Base-by-base conservation (phyloP, 257 asterid species). In the Fraxinus americana region DNA sequence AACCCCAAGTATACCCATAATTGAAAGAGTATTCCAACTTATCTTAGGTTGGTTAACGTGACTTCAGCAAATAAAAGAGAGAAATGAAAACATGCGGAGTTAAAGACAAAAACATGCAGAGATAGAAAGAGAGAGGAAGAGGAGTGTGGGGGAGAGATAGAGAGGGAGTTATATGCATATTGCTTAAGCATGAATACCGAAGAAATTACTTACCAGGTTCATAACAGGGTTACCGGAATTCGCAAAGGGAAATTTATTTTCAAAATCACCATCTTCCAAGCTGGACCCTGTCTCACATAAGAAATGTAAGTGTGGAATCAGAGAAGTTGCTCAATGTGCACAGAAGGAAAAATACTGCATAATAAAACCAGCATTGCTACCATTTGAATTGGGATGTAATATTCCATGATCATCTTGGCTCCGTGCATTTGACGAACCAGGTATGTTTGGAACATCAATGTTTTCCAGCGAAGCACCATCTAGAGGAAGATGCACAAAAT, bases 151-250 rank as follows among this genome's bases (percentile, higher is more conserved):
- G 41, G 38, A 41, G 36, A 75, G 36, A 78, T 10, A 52, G 71
- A 14, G 27, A 23, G 72, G 16, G 45, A 82, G 77, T 50, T 52
- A 57, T 30, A 48, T 38, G 9, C 8, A 32, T 71, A 70, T 72
- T 34, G 70, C 34, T 70, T 12, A 75, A 48, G 77, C 50, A 65
- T 65, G 68, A 71, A 41, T 82, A 61, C 34, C 5, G 68, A 67
- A 61, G 54, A 75, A 79, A 82, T 76, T 63, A 71, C 85, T 67
- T 81, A 95, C 99, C 97, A 91, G 86, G 80, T 88, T 81, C 96
- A 92, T 93, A 74, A 93, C 98, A 30, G 99, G 97, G 84, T 95
- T 95, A 70, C 87, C 97, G 77, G 90, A 83, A 75, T 88, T 83
- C 57, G 88, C 78, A 79, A 95, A 93, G 79, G 96, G 98, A 83